A percentile compares a stretch with the other conserved stretches of the same genome.
phyloP scores from a whole-genome alignment of 208 protist genomes.

The Trypanosoma cruzi region DNA sequence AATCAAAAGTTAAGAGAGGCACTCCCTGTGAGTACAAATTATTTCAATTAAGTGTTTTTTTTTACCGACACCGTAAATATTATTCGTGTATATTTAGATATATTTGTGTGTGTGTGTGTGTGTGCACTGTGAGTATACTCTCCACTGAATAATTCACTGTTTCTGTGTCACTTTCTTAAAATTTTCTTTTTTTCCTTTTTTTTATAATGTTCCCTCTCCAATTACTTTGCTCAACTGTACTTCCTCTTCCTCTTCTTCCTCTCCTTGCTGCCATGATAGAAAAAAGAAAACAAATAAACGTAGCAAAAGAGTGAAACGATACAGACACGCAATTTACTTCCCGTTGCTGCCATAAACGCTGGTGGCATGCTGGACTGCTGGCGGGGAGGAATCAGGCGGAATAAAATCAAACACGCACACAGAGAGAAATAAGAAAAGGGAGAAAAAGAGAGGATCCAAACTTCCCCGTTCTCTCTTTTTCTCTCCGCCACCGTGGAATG shows the following conservation, averaged over 20 bases:
- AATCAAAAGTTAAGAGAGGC: not conserved
- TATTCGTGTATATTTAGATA: not conserved
- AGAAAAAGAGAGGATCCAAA: not conserved
- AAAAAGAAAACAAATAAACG: not conserved
- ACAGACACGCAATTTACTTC: not conserved
- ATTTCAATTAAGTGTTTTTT: not conserved
- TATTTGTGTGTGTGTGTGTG: not conserved
- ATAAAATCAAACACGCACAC: conserved; percentile 18
- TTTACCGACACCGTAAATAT: not conserved
- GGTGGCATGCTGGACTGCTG: not conserved
- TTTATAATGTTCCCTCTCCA: not conserved
- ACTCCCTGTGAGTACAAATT: not conserved
- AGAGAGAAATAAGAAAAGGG: conserved; percentile 26
- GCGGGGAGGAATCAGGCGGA: not conserved
- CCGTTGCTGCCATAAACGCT: not conserved
- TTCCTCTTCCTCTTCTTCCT: not conserved
- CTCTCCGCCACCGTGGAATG: too few species aligned
- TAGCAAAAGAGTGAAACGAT: not conserved
- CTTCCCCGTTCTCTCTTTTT: too few species aligned
- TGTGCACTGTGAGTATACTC: not conserved
- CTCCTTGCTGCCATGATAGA: not conserved
- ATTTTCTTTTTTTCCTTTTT: conserved; percentile 17
- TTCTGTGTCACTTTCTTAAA: conserved; percentile 8
- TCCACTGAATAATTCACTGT: conserved; percentile 7
- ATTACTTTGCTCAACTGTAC: not conserved